These are phyloP conservation scores for Withania somnifera DNA, from an alignment of 305 asterid species.

Conservation along the genomic window DNA sequence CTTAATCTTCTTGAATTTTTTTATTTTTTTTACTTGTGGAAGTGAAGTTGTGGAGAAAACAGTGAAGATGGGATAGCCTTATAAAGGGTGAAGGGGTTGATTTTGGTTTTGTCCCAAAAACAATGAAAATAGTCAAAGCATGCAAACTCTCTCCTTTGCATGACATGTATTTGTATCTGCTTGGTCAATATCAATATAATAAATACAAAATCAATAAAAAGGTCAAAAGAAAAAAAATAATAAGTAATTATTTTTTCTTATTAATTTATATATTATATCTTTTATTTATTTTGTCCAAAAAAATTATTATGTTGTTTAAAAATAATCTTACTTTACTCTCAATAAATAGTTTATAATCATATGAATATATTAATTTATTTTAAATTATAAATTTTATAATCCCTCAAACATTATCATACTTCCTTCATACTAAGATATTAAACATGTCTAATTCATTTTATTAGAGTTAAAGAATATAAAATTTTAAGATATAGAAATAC, in stretches of 20 bases:
- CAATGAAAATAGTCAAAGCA: not conserved
- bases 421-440: not conserved
- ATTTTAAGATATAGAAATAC: not conserved
- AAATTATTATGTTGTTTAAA: not conserved
- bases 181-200: not conserved
- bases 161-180: conserved; percentile 36
- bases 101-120: conserved; percentile 17
- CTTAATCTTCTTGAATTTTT: not conserved
- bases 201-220: not conserved
- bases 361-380: not conserved
- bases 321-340: not conserved
- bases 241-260: not conserved
- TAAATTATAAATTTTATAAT: not conserved
- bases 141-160: conserved; percentile 11
- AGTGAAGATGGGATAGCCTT: not conserved
- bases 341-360: not conserved
- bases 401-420: not conserved
- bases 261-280: not conserved
- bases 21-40: not conserved
- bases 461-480: not conserved
- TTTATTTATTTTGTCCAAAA: not conserved
- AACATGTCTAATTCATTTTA: not conserved
- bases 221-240: conserved; percentile 17
- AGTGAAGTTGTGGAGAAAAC: not conserved
- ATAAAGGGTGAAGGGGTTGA: conserved; percentile 3